These are phyloP conservation scores for Linum tenue DNA, from an alignment of 345 rosid genomes.

Conservation along the genomic window DNA sequence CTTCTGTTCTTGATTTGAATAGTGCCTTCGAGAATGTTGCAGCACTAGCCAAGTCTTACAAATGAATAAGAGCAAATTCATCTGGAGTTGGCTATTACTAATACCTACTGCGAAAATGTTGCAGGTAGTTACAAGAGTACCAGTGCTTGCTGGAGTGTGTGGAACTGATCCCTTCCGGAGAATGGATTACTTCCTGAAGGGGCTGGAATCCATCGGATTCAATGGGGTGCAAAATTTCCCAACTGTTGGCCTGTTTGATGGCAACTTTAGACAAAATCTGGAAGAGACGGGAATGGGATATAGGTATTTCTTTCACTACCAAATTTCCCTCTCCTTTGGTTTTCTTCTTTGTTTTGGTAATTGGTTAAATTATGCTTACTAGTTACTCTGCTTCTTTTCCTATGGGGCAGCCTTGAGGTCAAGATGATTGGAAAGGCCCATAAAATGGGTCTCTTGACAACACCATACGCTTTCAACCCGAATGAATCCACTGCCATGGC, in stretches of 20 bases:
- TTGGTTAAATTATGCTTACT: neutral
- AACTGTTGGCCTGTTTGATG: conserved; percentile 92
- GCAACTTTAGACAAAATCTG: conserved; percentile 84
- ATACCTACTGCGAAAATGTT: conserved; percentile 9
- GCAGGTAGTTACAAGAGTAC: conserved; percentile 73
- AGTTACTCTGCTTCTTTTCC: conserved; percentile 1
- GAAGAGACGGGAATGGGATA: conserved; percentile 99
- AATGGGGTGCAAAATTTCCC: conserved; percentile 94
- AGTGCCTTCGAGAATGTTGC: no score
- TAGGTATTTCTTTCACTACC: conserved; percentile 35
- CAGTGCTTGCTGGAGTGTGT: conserved; percentile 95
- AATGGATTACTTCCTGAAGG: conserved; percentile 76
- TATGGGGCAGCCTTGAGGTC: conserved; percentile 62
- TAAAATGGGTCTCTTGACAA: conserved; percentile 77
- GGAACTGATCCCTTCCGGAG: conserved; percentile 91
- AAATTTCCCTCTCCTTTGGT: conserved; percentile 7
- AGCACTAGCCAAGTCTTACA: neutral
- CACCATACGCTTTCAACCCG: conserved; percentile 76
- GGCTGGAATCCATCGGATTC: conserved; percentile 79
- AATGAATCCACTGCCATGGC: conserved; percentile 80
- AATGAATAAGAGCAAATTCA: neutral
- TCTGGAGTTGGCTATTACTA: neutral
- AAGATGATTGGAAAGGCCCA: conserved; percentile 81
- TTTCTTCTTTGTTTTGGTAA: conserved; percentile 2
- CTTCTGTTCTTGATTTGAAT: no score